Base-by-base conservation (phyloP, 441 rosid genomes). In the Bocquillonia castaneifolia region DNA sequence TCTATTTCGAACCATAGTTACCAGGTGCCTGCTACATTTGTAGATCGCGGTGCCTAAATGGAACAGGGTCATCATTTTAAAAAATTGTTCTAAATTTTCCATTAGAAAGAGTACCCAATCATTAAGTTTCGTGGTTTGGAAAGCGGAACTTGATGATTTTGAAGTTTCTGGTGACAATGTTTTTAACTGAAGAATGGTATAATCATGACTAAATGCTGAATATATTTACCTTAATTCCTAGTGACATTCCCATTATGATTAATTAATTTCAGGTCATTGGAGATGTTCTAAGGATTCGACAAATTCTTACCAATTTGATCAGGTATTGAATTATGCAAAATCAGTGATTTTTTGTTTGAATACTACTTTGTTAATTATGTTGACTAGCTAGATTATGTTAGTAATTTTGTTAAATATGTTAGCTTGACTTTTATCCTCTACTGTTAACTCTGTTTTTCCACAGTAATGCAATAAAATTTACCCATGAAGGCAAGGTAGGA, bases 401-500 rank as follows among this genome's bases (percentile, higher is more conserved):
- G 40, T 45, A n/a, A n/a, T n/a, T n/a, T n/a, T n/a, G n/a, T 63
- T 36, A 25, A 28, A 31, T 17, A 25, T n/a, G 4, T n/a, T n/a
- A n/a, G n/a, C 3, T 17, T 18, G 14, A 5, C 40, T 18, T 25
- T 6, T 4, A 37, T 29, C 34, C 20, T 63, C 52, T 14, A n/a
- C 25, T 62, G 22, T 32, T 34, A 5, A 58, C 9, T 26, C 53
- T 18, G 37, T 51, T 61, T 34, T 54, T 75, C 66, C 68, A 66
- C 86, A 94, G 97, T 84, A 94, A 94, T 62, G 99, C 97, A 1
- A 85, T 91, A 74, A 94, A 94, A 77, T 94, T 94, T 65, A 94
- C 97, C 12, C 99, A 85, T 77, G 86, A 94, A 80, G 97, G 99
- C 64, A 85, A 85, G 77, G 96, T 91, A 42, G 96, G 95, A 55